phyloP scores from a whole-genome alignment of 345 rosid species.

The Gossypium thurberi region DNA sequence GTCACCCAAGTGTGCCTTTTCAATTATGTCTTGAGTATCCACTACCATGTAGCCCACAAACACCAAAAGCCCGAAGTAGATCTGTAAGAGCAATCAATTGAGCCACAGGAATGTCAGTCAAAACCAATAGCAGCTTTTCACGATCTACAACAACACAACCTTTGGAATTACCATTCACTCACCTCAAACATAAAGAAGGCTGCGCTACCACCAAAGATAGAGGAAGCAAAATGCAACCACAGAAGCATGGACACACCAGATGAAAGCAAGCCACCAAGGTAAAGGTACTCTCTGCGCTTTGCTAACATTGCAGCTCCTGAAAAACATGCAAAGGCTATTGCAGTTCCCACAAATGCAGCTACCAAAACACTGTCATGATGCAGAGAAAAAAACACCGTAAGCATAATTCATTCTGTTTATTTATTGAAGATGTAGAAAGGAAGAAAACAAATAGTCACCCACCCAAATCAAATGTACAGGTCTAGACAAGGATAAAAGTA shows the following conservation, averaged over 20 bases:
- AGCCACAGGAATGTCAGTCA: not conserved
- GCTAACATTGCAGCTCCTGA: slow-evolving; percentile 95
- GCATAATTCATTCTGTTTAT: not conserved
- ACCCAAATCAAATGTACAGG: not conserved
- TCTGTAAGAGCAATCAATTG: slow-evolving; percentile 28
- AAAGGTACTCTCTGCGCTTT: slow-evolving; percentile 89
- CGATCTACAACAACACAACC: not conserved
- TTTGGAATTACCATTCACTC: not conserved
- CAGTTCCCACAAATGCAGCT: slow-evolving; percentile 86
- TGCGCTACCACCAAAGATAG: slow-evolving; percentile 84
- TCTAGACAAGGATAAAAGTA: not conserved
- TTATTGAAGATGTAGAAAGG: no score
- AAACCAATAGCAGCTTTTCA: not conserved
- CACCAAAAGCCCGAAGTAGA: slow-evolving; percentile 81
- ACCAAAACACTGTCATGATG: slow-evolving; percentile 49
- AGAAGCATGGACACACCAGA: slow-evolving; percentile 80
- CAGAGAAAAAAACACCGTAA: not conserved
- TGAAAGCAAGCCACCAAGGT: slow-evolving; percentile 89
- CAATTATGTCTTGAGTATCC: slow-evolving; percentile 89
- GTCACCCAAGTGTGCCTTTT: slow-evolving; percentile 82
- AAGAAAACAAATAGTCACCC: not conserved
- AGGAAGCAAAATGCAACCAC: slow-evolving; percentile 90
- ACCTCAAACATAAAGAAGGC: slow-evolving; percentile 88
- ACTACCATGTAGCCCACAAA: slow-evolving; percentile 84
- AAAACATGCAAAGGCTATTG: slow-evolving; percentile 86